These are phyloP conservation scores for Neospermospora avenae DNA, from an alignment of 2,329 filamentous ascomycete genomes.

Conservation along the genomic window DNA sequence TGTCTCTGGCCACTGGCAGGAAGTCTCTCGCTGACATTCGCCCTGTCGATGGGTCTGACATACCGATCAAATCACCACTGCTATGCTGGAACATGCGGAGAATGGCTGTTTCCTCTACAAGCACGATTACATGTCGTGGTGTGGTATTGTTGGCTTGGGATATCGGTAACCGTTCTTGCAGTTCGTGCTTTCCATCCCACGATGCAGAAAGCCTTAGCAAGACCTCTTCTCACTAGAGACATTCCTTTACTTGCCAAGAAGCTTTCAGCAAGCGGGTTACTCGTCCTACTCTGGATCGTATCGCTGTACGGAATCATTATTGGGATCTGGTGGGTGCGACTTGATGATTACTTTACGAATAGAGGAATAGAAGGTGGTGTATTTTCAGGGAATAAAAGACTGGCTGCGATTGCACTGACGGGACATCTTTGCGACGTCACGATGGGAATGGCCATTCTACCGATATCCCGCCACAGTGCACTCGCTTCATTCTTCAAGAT, in stretches of 20 bases:
- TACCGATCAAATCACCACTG: conserved; percentile 31
- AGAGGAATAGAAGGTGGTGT: conserved; percentile 23
- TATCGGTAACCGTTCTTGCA: conserved; percentile 28
- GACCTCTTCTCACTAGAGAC: conserved; percentile 10
- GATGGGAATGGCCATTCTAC: conserved; percentile 32
- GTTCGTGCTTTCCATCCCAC: conserved; percentile 28
- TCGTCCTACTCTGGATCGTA: conserved; percentile 26
- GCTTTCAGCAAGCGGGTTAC: conserved; percentile 17
- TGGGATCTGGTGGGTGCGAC: conserved; percentile 30
- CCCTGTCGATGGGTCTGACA: conserved; percentile 29
- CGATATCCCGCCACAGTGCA: conserved; percentile 30
- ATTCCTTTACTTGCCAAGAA: conserved; percentile 24
- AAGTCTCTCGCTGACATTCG: conserved; percentile 27
- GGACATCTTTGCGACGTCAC: conserved; percentile 31
- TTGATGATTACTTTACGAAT: conserved; percentile 25
- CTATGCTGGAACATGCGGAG: conserved; percentile 31
- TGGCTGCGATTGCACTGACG: conserved; percentile 30
- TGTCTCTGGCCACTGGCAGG: conserved; percentile 30
- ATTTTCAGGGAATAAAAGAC: conserved; percentile 15
- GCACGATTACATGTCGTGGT: conserved; percentile 30
- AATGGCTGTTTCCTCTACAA: conserved; percentile 32
- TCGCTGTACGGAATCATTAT: conserved; percentile 28
- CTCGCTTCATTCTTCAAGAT: conserved; percentile 32
- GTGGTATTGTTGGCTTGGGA: conserved; percentile 30
- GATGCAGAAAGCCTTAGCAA: conserved; percentile 21